A percentile compares a stretch with the other conserved stretches of the same genome.
Evolutionary conservation across 2,329 filamentous ascomycete genomes (phyloP).

Genomic region (Fusarium sp.): DNA sequence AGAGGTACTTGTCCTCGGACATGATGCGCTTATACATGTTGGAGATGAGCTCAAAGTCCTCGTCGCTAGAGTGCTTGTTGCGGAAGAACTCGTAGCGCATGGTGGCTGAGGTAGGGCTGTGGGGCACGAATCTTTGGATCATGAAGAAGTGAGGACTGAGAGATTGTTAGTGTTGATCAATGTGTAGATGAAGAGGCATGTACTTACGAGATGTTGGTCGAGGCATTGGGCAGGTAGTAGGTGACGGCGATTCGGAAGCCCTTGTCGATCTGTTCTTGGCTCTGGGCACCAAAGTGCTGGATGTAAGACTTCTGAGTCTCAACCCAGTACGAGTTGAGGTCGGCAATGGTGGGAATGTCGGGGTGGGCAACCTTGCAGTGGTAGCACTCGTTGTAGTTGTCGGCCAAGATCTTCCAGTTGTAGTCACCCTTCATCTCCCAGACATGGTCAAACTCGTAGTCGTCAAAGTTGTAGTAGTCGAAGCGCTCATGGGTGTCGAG

Average conservation of each 20-base stretch:
- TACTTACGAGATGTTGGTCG: constrained; percentile 66
- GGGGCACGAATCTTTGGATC: constrained; percentile 74
- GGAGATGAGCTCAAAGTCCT: constrained; percentile 71
- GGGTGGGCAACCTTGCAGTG: constrained; percentile 74
- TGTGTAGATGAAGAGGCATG: background rate
- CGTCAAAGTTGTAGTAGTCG: constrained; percentile 63
- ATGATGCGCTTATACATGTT: constrained; percentile 76
- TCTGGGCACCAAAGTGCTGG: constrained; percentile 65
- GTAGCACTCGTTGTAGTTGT: constrained; percentile 79
- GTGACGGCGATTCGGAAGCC: constrained; percentile 64
- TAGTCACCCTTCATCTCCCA: constrained; percentile 71
- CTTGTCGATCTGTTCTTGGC: constrained; percentile 62
- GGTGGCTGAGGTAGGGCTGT: constrained; percentile 62
- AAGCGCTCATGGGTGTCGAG: constrained; percentile 64
- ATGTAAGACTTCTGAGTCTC: constrained; percentile 65
- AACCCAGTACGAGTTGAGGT: constrained; percentile 70
- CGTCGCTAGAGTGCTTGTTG: constrained; percentile 72
- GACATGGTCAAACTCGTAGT: constrained; percentile 71
- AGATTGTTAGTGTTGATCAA: background rate
- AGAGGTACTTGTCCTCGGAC: constrained; percentile 76
- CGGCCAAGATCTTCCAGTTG: constrained; percentile 74
- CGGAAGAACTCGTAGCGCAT: constrained; percentile 77
- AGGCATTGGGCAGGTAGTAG: constrained; percentile 68
- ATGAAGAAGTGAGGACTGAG: constrained; percentile 74
- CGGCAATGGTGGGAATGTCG: constrained; percentile 69